Conservation (phyloP, 306 rosid genomes). For the Vigna trinervia region DNA sequence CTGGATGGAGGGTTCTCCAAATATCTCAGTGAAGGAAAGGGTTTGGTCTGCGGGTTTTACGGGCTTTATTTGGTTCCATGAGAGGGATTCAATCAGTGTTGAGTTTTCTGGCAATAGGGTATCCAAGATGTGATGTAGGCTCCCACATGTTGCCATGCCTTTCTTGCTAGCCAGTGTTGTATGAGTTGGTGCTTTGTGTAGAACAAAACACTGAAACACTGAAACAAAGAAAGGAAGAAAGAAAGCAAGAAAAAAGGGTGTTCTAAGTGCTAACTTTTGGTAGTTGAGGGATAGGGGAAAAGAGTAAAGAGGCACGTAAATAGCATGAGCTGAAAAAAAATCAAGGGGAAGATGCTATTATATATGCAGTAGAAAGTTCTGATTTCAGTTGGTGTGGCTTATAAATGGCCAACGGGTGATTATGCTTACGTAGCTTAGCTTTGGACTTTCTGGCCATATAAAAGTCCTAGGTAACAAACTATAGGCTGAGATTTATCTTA, state of each 20-base stretch:
- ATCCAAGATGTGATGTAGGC: conserved; percentile 76
- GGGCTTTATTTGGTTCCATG: conserved; percentile 68
- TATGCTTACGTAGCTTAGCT: conserved; percentile 43
- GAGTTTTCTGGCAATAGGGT: conserved; percentile 69
- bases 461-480: conserved; percentile 24
- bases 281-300: conserved; percentile 41
- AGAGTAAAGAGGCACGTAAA: conserved; percentile 52
- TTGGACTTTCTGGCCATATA: conserved; percentile 55
- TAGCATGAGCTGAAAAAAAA: conserved; percentile 53
- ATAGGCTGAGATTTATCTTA: neutral
- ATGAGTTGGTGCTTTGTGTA: conserved; percentile 7
- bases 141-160: conserved; percentile 79
- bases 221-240: neutral
- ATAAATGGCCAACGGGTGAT: conserved; percentile 50
- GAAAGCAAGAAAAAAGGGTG: neutral
- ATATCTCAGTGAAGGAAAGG: conserved; percentile 75
- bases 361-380: conserved; percentile 48
- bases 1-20: conserved; percentile 62
- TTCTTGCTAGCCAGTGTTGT: conserved; percentile 33
- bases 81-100: conserved; percentile 67
- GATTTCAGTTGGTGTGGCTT: conserved; percentile 40
- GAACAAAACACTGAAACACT: neutral
- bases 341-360: conserved; percentile 50
- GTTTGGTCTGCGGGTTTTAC: conserved; percentile 44
- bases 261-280: conserved; percentile 34